Base-by-base conservation (phyloP, 371 early-diverging fungal genomes). In the Globomyces sp. region DNA sequence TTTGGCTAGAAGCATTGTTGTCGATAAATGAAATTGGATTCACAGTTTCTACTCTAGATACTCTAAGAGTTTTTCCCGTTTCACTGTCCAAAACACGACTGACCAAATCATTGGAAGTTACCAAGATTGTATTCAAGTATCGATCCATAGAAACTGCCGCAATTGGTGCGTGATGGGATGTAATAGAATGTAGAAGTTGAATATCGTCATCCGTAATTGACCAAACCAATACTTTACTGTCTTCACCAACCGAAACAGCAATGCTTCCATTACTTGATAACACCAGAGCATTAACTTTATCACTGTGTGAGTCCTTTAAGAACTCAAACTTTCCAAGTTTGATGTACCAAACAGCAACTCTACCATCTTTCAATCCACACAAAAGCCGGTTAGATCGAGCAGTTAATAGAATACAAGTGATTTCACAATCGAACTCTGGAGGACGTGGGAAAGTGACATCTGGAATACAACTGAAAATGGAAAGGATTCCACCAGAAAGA, bases 281-380 rank as follows among this genome's bases (percentile, higher is more conserved):
- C 11, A 24, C 24, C 5, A 51, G 11, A 24, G 11, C 52, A 34
- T 51, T 51, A 24, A 51, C 34, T 13, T 51, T 51, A 4, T 11
- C 8, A 8, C 24, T 11, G 3, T 51, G 52, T 5, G 1, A 4
- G 13, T 24, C 34, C 5, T 24, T 24, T 11, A 34, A 24, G 5
- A 11, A 5, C 24, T 11, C 5, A 11, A 11, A 51, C 34, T 51
- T 11, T 8, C 52, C 52, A 24, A 24, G 24, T 34, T 51, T 51
- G 24, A 51, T 51, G 24, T 51, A 24, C 52, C 52, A 51, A 1
- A 5, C 24, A 24, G 11, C 34, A 4, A 51, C 52, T 8, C 34
- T 11, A 51, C 52, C 52, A 51, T 8, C 34, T 51, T 51, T 34
- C 5, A 51, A 51, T 51, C 52, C 52, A 51, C 52, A 51, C 5